A percentile compares a stretch with the other conserved stretches of the same genome.
These are phyloP conservation scores for Raffaelea ambrosiae DNA, from an alignment of 2,329 filamentous ascomycete species.

Conservation along the genomic window DNA sequence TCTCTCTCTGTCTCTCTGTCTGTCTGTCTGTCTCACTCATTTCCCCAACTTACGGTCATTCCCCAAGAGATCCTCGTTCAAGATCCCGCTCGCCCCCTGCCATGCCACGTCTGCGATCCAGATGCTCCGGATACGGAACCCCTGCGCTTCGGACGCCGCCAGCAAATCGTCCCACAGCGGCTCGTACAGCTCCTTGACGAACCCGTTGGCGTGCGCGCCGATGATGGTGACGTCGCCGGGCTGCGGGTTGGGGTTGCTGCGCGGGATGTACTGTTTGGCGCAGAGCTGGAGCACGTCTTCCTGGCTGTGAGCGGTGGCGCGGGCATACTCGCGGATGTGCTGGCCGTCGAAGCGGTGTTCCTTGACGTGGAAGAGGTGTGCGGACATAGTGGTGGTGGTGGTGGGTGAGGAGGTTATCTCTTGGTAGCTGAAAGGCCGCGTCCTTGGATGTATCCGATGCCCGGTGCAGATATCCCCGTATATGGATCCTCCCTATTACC, in stretches of 20 bases:
- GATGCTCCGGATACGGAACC: constrained; percentile 67
- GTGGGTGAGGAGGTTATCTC: too few relatives aligned
- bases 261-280: constrained; percentile 82
- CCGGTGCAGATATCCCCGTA: too few relatives aligned
- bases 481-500: too few relatives aligned
- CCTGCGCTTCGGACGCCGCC: constrained; percentile 42
- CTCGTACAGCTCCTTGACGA: constrained; percentile 93
- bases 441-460: too few relatives aligned
- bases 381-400: constrained; percentile 9
- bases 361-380: constrained; percentile 50
- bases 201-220: constrained; percentile 82
- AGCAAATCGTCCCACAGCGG: constrained; percentile 82
- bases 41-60: constrained; percentile 80
- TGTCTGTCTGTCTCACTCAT: too few relatives aligned
- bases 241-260: constrained; percentile 57
- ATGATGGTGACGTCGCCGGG: constrained; percentile 79
- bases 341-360: constrained; percentile 67
- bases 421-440: too few relatives aligned
- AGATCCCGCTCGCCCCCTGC: constrained; percentile 68
- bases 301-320: constrained; percentile 61
- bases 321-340: constrained; percentile 75
- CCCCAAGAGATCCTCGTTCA: constrained; percentile 70
- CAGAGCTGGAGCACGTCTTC: constrained; percentile 66
- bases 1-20: too few relatives aligned
- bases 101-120: constrained; percentile 88